A percentile compares a stretch with the other conserved stretches of the same genome.
phyloP scores from a whole-genome alignment of 2,329 filamentous ascomycete species.

The Fusarium palustre region DNA sequence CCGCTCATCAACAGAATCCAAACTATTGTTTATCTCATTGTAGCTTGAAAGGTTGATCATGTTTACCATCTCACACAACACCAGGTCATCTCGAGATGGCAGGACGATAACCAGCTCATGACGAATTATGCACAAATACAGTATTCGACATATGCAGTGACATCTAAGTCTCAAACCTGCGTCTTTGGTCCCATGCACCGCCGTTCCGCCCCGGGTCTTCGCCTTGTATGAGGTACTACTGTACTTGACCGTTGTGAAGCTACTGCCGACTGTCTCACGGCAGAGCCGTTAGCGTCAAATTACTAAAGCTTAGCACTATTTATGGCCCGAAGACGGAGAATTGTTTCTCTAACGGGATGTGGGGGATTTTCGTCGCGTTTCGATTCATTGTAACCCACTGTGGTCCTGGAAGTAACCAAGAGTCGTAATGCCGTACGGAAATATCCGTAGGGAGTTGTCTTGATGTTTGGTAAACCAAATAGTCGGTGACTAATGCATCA shows the following conservation, averaged over 20 bases:
- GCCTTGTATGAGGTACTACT: no score
- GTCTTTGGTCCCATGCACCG: no score
- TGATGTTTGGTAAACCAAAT: background rate
- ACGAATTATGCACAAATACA: no score
- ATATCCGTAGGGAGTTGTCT: background rate
- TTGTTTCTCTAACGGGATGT: background rate
- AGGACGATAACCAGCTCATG: accelerated
- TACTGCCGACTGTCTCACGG: no score
- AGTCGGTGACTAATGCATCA: background rate
- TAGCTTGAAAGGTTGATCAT: no score
- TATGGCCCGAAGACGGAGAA: background rate
- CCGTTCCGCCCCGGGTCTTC: no score
- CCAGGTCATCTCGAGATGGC: accelerated
- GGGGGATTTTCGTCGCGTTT: background rate
- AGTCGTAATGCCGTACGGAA: background rate
- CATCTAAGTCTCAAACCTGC: no score
- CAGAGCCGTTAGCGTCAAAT: background rate
- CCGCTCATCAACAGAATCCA: accelerated
- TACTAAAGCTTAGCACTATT: background rate
- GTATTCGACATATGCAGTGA: no score
- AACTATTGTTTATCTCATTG: no score
- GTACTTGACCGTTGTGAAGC: no score
- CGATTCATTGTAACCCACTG: background rate
- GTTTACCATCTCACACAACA: no score
- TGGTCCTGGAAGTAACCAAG: background rate